Base-by-base conservation (phyloP, 1,284 basidiomycete species). In the Sporisorium reilianum region DNA sequence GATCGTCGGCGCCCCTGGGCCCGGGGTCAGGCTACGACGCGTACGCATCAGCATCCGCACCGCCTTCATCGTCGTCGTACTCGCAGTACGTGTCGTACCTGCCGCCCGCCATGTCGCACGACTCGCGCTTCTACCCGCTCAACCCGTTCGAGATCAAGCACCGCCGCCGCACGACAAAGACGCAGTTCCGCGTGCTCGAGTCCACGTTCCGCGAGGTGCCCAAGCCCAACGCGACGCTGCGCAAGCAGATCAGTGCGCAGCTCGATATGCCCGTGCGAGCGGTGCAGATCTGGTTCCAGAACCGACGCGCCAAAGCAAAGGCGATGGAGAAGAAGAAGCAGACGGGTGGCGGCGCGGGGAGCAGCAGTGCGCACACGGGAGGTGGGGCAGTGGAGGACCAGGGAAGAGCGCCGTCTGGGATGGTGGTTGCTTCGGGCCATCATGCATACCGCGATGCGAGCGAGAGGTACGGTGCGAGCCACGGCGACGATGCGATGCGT, bases 111-210 rank as follows among this genome's bases (percentile, higher is more conserved):
- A 32, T 46, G 5, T 23, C 46, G 9, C 55, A 56, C 45, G 66
- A 76, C 23, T 58, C 55, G 20, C 59, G 66, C 28, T 64, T 65
- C 49, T 75, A 72, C 25, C 65, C 77, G 20, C 60, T 74, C 42
- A 79, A 78, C 34, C 79, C 79, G 5, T 79, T 80, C 53, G 80
- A 81, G 58, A 78, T 81, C 65, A 81, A 81, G 54, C 80, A 81
- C 44, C 71, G 80, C 12, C 50, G 80, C 9, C 62, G 80, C 2
- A 81, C 80, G 18, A 81, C 78, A 23, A 80, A 80, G 71, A 55
- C 63, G n/a, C 80, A 81, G 36, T 81, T 80, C 49, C 60, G 66
- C 2, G 70, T 79, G 45, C 65, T 81, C 23, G 80, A 81, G 55
- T 65, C 61, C 23, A 80, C 80, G 7, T 81, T 81, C 41, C 62